Conservation (phyloP, 1,139 yeast genomes). For the Hyphopichia pseudoburtonii region DNA sequence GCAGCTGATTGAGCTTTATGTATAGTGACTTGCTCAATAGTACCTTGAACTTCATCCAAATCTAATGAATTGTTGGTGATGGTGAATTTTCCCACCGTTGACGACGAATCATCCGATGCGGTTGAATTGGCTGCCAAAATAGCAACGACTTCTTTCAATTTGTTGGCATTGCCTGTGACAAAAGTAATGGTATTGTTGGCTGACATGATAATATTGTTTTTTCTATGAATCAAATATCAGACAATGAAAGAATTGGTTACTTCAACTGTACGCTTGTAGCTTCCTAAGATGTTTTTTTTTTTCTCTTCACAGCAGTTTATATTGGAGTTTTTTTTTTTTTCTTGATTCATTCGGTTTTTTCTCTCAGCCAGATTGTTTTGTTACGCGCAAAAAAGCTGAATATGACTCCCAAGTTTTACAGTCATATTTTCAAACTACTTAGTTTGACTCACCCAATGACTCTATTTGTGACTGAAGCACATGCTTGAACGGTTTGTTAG, state of each 20-base stretch:
- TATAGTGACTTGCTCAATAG: conserved; percentile 75
- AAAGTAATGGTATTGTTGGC: conserved; percentile 47
- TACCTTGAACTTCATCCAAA: conserved; percentile 88
- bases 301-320: not conserved
- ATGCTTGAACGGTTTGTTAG: too few species aligned
- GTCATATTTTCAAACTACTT: too few species aligned
- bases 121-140: conserved; percentile 48
- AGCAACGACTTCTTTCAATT: conserved; percentile 77
- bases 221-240: too few species aligned
- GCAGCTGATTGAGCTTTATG: conserved; percentile 86
- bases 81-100: conserved; percentile 50
- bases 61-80: conserved; percentile 68
- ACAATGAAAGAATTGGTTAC: not conserved
- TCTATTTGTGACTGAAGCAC: too few species aligned
- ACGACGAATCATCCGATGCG: conserved; percentile 20
- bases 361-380: too few species aligned
- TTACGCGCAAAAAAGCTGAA: too few species aligned
- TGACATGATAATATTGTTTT: too few species aligned
- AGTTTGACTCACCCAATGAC: too few species aligned
- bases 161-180: conserved; percentile 88
- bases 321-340: not conserved
- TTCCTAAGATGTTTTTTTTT: too few species aligned
- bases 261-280: not conserved
- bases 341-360: not conserved
- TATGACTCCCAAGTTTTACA: too few species aligned